phyloP scores from a whole-genome alignment of 768 basidiomycete species.

The Termitomyces sp. region DNA sequence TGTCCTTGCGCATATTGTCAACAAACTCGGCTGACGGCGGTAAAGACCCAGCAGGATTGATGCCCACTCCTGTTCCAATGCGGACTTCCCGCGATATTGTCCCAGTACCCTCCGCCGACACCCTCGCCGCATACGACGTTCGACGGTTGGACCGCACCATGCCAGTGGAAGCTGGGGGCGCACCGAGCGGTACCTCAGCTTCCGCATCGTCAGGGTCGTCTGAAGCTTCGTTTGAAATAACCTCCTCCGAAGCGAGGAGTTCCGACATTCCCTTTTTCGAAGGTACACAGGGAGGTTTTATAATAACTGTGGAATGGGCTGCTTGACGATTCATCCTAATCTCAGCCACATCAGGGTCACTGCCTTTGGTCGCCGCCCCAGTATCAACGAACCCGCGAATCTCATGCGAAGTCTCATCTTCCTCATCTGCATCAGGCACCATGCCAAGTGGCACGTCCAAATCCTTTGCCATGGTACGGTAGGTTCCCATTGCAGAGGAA shows the following conservation, averaged over 20 bases:
- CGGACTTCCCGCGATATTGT: conserved; percentile 78
- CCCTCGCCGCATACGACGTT: conserved; percentile 76
- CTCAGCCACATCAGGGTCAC: conserved; percentile 39
- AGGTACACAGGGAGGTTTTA: conserved; percentile 41
- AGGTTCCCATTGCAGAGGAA: conserved; percentile 70
- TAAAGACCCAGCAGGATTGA: conserved; percentile 75
- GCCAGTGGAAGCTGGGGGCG: conserved; percentile 70
- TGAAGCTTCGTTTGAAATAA: conserved; percentile 37
- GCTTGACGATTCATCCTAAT: conserved; percentile 50
- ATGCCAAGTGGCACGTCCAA: conserved; percentile 50
- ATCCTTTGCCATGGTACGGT: conserved; percentile 68
- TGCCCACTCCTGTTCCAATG: conserved; percentile 83
- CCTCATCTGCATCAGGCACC: conserved; percentile 43
- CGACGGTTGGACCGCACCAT: conserved; percentile 60
- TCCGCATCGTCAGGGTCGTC: conserved; percentile 27
- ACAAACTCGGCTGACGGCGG: conserved; percentile 77
- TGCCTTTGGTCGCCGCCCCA: conserved; percentile 58
- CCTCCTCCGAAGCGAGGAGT: conserved; percentile 24
- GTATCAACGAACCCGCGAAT: conserved; percentile 51
- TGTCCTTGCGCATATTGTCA: conserved; percentile 62
- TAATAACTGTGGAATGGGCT: conserved; percentile 68
- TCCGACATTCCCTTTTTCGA: conserved; percentile 36
- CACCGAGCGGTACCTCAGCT: conserved; percentile 36
- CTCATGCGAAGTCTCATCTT: conserved; percentile 42
- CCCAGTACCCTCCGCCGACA: conserved; percentile 54